Evolutionary conservation across 2,329 filamentous ascomycete genomes (phyloP).

Genomic region (Colletotrichum destructivum): DNA sequence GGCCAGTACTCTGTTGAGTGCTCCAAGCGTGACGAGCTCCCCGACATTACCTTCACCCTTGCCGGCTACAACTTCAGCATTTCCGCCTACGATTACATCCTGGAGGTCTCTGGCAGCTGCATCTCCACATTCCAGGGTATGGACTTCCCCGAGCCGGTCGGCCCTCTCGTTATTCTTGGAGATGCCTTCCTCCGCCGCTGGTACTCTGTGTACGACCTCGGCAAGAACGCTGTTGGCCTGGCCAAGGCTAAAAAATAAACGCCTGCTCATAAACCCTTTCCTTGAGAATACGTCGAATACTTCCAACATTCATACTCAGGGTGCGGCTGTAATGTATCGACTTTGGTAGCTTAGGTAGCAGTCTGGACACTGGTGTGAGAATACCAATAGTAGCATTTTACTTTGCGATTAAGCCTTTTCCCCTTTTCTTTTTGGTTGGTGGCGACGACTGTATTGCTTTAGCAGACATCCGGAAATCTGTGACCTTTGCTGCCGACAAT

Average conservation of each 20-base stretch:
- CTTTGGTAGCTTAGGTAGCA: constrained; percentile 32
- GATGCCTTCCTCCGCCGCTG: constrained; percentile 88
- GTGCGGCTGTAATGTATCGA: constrained; percentile 38
- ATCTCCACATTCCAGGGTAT: constrained; percentile 99
- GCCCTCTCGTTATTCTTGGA: constrained; percentile 94
- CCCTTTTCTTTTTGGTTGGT: too few species aligned
- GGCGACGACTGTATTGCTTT: background rate
- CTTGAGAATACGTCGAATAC: constrained; percentile 25
- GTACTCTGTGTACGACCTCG: constrained; percentile 98
- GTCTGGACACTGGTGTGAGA: constrained; percentile 40
- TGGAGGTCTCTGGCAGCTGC: constrained; percentile 94
- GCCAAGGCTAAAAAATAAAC: constrained; percentile 79
- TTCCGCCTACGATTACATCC: constrained; percentile 90
- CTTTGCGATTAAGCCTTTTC: background rate
- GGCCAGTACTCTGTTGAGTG: constrained; percentile 98
- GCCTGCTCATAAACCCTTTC: constrained; percentile 23
- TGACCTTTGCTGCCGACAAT: too few species aligned
- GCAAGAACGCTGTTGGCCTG: constrained; percentile 89
- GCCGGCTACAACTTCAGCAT: constrained; percentile 95
- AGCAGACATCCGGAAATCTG: too few species aligned
- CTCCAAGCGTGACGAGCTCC: constrained; percentile 83
- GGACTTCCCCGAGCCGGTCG: constrained; percentile 89
- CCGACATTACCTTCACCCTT: constrained; percentile 92
- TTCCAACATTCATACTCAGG: constrained; percentile 5
- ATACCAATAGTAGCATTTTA: constrained; percentile 39